A percentile compares a stretch with the other conserved stretches of the same genome.
Conservation (phyloP, 371 early-diverging fungal genomes). For the Sporodiniella umbellata region DNA sequence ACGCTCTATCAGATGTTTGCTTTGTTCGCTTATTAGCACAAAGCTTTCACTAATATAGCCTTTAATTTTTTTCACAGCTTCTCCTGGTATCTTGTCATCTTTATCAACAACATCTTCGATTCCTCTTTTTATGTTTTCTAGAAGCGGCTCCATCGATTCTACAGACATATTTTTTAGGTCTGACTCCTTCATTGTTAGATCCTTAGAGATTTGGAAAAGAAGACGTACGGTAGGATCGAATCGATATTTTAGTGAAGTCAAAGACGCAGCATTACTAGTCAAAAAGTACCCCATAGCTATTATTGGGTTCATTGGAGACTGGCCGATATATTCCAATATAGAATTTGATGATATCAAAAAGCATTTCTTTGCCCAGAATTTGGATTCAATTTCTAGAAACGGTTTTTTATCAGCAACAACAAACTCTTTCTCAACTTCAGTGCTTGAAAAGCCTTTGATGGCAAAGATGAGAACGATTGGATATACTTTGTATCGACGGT, state of each 20-base stretch:
- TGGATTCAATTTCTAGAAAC: constrained; percentile 5
- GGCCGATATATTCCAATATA: constrained; percentile 1
- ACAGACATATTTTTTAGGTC: constrained; percentile 5
- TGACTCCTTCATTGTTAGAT: constrained; percentile 8
- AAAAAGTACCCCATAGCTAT: constrained; percentile 4
- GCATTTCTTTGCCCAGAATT: constrained; percentile 13
- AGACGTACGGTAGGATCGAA: constrained; percentile 5
- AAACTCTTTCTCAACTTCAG: constrained; percentile 10
- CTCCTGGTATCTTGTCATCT: constrained; percentile 6
- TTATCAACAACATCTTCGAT: constrained; percentile 10
- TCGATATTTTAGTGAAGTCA: constrained; percentile 4
- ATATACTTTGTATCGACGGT: constrained; percentile 6
- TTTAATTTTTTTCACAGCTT: constrained; percentile 6
- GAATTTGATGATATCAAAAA: constrained; percentile 5
- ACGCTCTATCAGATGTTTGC: neutral
- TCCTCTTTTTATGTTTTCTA: constrained; percentile 13
- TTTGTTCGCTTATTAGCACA: constrained; percentile 5
- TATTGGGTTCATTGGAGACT: constrained; percentile 4
- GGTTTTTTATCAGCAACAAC: constrained; percentile 5
- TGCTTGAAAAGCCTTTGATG: constrained; percentile 11
- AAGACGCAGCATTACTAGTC: constrained; percentile 1
- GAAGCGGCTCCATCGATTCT: constrained; percentile 8
- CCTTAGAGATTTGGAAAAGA: constrained; percentile 6
- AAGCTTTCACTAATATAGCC: constrained; percentile 5
- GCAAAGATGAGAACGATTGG: constrained; percentile 9